A percentile compares a stretch with the other conserved stretches of the same genome.
These are phyloP conservation scores for Penicillium sp. DNA, from an alignment of 2,329 filamentous ascomycete genomes.

Conservation along the genomic window DNA sequence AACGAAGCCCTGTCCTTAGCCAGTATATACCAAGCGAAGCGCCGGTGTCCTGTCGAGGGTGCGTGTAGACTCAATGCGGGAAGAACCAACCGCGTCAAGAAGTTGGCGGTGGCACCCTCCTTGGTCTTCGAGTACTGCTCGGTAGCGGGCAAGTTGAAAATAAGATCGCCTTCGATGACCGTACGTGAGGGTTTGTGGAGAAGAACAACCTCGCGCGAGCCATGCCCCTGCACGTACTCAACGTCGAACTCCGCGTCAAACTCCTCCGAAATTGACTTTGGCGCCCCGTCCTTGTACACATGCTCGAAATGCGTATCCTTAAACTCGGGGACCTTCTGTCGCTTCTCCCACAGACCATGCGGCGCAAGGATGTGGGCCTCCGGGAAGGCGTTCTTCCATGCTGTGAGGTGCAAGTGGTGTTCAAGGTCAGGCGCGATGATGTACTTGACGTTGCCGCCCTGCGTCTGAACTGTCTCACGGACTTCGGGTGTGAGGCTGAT, in stretches of 20 bases:
- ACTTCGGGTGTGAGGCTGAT: constrained; percentile 79
- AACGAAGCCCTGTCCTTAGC: constrained; percentile 65
- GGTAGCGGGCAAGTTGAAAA: constrained; percentile 85
- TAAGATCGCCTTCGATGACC: constrained; percentile 82
- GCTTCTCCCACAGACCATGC: constrained; percentile 80
- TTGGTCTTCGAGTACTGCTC: constrained; percentile 74
- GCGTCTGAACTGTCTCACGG: constrained; percentile 58
- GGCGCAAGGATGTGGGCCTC: constrained; percentile 77
- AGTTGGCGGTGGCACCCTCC: constrained; percentile 55
- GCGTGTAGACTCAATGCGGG: constrained; percentile 60
- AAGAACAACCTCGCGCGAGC: constrained; percentile 87
- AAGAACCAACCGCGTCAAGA: constrained; percentile 59
- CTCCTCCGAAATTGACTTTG: constrained; percentile 64
- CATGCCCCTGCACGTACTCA: constrained; percentile 78
- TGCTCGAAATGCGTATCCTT: constrained; percentile 65
- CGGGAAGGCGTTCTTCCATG: constrained; percentile 80
- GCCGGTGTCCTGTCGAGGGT: constrained; percentile 70
- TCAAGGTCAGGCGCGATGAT: constrained; percentile 85
- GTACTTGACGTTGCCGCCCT: constrained; percentile 74
- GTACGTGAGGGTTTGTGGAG: constrained; percentile 75
- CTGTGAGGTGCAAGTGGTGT: constrained; percentile 89
- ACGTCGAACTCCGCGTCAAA: constrained; percentile 86
- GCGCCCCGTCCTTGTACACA: constrained; percentile 62
- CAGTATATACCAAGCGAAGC: constrained; percentile 77
- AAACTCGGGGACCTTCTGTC: constrained; percentile 58